Base-by-base conservation (phyloP, 768 basidiomycete genomes). In the Termitomyces sp. region DNA sequence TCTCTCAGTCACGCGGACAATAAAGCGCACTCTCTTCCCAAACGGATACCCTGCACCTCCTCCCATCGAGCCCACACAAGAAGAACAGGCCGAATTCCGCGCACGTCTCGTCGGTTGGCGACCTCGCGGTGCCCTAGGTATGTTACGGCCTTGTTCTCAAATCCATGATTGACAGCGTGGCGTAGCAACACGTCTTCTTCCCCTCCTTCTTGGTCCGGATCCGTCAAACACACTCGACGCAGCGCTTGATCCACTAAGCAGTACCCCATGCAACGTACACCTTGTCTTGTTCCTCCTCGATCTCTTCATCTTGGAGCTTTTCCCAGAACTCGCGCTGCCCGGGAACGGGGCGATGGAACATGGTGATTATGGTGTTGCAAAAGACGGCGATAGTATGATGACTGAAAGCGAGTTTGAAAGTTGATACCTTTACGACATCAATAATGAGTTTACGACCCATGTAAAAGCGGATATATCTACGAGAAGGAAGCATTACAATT, bases 11-110 rank as follows among this genome's bases (percentile, higher is more conserved):
- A 74, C 85, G 38, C 79, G 82, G 38, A 66, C 78, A 5, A 72
- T 84, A 14, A 92, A 90, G 64, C 79, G 79, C 9, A 80, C 87
- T 8, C 76, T 98, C 28, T 98, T 96, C 67, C 95, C 96, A 3
- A 85, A 86, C 60, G 95, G 96, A 14, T 92, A 92, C 71, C 94
- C 93, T 1, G 90, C 81, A 0, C 83, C 86, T 0, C 70, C 85
- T 0, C 84, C 88, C 1, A 74, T 80, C 1, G 90, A 92, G 45
- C 95, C 94, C 18, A 84, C 87, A 0, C 74, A 74, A 1, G 90
- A 90, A 62, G 93, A 95, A 69, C 88, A 92, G 62, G 73, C 74
- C 2, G 78, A 74, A 35, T 74, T 92, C 50, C 79, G 82, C 32
- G 74, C 76, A 13, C 69, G 67, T 28, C 69, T 81, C 30, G 58